Evolutionary conservation across 169 alveolate genomes (phyloP), one percentile per base, ranked within the genome.

Genomic region (Plasmodium adleri): DNA sequence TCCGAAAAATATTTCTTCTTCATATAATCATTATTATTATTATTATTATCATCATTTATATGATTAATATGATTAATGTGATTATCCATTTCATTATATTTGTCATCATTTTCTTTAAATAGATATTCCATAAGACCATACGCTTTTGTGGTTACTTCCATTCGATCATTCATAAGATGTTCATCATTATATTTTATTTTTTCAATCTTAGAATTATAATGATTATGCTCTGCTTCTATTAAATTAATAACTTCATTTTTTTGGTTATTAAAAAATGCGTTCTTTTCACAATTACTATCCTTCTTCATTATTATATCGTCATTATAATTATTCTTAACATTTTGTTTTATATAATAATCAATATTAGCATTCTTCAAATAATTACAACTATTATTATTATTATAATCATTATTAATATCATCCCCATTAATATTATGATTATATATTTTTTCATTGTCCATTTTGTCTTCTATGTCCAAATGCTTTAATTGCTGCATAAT

Each of bases 101-200:
- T 76, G 6, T 66, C 72, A 13, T 78, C 89, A 39, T 78, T 52
- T 39, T 78, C 89, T 28, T 56, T 52, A 64, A 78, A 78, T 22
- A 64, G 76, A 2, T 8, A 66, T 13, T 78, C 89, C 78, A 78
- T 78, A 43, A 78, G n/a, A 8, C 78, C 78, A 66, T 64, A 64
- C 20, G 13, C 15, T 39, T 45, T 60, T 15, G 17, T 39, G 7
- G 10, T 24, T 59, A 22, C 13, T 56, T 60, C 62, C 13, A 20
- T 15, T 32, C 7, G 8, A 45, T 15, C 67, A 47, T 17, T 15
- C 7, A 66, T 10, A 17, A 17, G 12, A 26, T 66, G 20, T 17
- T 39, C 47, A 22, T 47, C 17, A 43, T 13, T 17, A 12, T 60
- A 3, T n/a, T 49, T 32, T 74, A 60, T 64, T 43, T 32, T 1